A percentile compares a stretch with the other conserved stretches of the same genome.
phyloP scores from a whole-genome alignment of 805 yeast genomes.

The Ogataea nakhonphanomensis region DNA sequence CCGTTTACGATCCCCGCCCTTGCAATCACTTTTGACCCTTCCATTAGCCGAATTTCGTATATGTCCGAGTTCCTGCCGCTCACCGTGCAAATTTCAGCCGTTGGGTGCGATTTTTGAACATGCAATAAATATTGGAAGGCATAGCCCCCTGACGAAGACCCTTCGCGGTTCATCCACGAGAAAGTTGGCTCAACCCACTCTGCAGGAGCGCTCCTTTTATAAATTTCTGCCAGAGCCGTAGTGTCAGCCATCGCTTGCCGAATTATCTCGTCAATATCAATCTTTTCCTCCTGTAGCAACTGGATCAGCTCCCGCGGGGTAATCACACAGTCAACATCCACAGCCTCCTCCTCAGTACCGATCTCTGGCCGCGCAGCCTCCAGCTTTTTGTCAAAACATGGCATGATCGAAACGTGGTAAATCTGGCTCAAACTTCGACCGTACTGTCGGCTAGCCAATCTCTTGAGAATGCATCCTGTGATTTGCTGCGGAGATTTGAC shows the following conservation, averaged over 20 bases:
- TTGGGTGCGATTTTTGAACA: slow-evolving; percentile 26
- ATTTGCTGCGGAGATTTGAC: slow-evolving; percentile 92
- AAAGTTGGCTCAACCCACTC: slow-evolving; percentile 57
- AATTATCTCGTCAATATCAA: slow-evolving; percentile 33
- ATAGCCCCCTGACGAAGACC: slow-evolving; percentile 89
- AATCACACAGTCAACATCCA: slow-evolving; percentile 89
- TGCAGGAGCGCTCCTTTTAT: slow-evolving; percentile 44
- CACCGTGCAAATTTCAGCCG: slow-evolving; percentile 36
- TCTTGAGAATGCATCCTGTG: slow-evolving; percentile 75
- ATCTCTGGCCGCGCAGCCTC: slow-evolving; percentile 88
- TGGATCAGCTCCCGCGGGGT: slow-evolving; percentile 86
- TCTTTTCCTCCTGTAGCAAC: slow-evolving; percentile 53
- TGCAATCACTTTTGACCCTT: slow-evolving; percentile 39
- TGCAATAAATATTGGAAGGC: slow-evolving; percentile 62
- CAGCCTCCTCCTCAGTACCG: slow-evolving; percentile 26
- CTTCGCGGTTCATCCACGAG: slow-evolving; percentile 72
- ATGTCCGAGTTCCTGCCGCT: slow-evolving; percentile 76
- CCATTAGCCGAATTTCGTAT: slow-evolving; percentile 59
- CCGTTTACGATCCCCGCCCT: slow-evolving; percentile 78
- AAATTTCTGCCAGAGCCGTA: slow-evolving; percentile 16
- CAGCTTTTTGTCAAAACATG: slow-evolving; percentile 93
- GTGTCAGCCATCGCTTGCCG: slow-evolving; percentile 15
- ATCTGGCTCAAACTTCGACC: slow-evolving; percentile 33
- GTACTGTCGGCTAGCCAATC: slow-evolving; percentile 38
- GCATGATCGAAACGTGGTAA: slow-evolving; percentile 89